Evolutionary conservation across 306 rosid genomes (phyloP), one percentile per base, ranked within the genome.

Genomic region (Glycine latifolia): DNA sequence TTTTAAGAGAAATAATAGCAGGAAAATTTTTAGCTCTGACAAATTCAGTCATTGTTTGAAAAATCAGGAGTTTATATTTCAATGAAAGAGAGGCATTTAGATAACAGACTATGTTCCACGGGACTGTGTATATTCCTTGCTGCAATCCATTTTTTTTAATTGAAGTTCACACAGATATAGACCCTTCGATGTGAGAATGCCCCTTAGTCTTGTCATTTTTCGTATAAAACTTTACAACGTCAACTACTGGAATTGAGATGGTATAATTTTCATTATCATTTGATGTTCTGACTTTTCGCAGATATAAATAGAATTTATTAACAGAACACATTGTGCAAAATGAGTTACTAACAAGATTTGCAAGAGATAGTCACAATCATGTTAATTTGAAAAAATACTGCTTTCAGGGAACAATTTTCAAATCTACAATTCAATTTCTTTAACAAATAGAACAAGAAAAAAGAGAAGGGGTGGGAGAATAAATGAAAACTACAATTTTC

Each of bases 361-460:
- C 12, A 7, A 41, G 13, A 44, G 37, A 44, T 9, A 9, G 9
- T 44, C 54, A 44, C 15, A 0, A 16, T 43, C 54, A 67, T 8
- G 48, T 65, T 26, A 68, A 7, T 13, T 37, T 20, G 33, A 62
- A 62, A 65, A 59, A 61, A 35, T 0, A 0, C 20, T 20, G 37
- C 10, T 43, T 73, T 73, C 56, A 60, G 4, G 59, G 59, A 16
- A 60, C 4, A 48, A 17, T 20, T 53, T 10, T 46, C 76, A 55
- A 62, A 15, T 31, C 68, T 65, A 70, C 33, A 60, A 20, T 26
- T 53, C 50, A 54, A 43, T 13, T 75, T n/a, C 84, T 69, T 69
- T 14, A n/a, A 4, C n/a, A 63, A 76, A 26, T 7, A 81, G 43
- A 63, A 52, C 53, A 46, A 8, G 11, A 5, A 16, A 16, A 9